These are phyloP conservation scores for Teratosphaeriaceae sp. DNA, from an alignment of 2,329 filamentous ascomycete genomes.

Conservation along the genomic window DNA sequence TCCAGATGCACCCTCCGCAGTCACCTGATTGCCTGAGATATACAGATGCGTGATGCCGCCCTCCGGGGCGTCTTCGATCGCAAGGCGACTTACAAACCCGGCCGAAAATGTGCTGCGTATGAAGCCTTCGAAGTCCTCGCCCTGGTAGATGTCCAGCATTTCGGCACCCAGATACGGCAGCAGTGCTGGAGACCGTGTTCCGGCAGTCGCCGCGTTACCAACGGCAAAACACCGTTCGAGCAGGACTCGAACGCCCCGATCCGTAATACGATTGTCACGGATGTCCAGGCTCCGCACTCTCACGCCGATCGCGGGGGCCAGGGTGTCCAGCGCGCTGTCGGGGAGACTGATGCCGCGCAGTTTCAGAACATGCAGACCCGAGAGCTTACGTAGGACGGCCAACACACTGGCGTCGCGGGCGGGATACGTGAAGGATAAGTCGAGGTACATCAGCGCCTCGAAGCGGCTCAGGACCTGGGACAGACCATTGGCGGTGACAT, in stretches of 20 bases:
- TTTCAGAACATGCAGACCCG: constrained; percentile 51
- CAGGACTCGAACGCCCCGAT: constrained; percentile 46
- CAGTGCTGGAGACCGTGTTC: constrained; percentile 20
- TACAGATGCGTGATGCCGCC: constrained; percentile 55
- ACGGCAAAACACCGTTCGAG: constrained; percentile 45
- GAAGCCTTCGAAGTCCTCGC: constrained; percentile 47
- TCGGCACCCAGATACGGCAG: constrained; percentile 33
- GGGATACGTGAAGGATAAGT: constrained; percentile 44
- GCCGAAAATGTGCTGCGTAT: constrained; percentile 44
- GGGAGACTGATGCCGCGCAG: constrained; percentile 47
- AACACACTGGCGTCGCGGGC: constrained; percentile 36
- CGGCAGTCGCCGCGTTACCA: not conserved
- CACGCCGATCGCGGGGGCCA: constrained; percentile 46
- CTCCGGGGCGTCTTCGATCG: constrained; percentile 49
- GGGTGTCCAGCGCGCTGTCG: constrained; percentile 45
- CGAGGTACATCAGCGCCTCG: constrained; percentile 50
- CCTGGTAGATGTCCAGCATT: constrained; percentile 34
- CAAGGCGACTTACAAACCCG: constrained; percentile 46
- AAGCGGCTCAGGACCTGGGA: constrained; percentile 47
- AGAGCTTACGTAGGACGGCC: constrained; percentile 39
- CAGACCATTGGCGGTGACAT: constrained; percentile 51
- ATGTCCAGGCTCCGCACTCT: constrained; percentile 52
- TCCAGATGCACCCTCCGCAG: constrained; percentile 49
- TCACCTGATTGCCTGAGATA: constrained; percentile 49
- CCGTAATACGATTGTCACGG: constrained; percentile 51